Evolutionary conservation across 139 green algal species (phyloP).

Genomic region (Dunaliella primolecta): DNA sequence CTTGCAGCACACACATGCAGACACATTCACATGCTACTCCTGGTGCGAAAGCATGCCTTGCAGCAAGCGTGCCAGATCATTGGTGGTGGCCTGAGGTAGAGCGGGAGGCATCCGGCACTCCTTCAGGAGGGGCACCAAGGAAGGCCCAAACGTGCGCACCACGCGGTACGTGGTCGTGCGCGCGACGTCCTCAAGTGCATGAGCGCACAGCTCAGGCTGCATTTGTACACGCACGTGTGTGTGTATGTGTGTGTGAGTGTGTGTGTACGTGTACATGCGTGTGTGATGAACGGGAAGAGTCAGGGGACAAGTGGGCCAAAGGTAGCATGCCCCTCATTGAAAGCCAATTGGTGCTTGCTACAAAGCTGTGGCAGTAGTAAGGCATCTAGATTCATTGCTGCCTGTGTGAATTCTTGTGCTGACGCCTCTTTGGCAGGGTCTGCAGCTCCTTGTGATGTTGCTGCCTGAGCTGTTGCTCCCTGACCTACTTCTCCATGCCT

Average conservation of each 20-base stretch:
- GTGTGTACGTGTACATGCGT: background rate
- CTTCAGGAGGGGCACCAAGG: constrained; percentile 22
- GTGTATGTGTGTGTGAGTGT: constrained; percentile 19
- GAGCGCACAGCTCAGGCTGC: constrained; percentile 35
- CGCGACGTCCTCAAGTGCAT: constrained; percentile 31
- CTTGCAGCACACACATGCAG: constrained; percentile 4
- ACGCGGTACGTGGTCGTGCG: constrained; percentile 23
- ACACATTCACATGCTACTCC: constrained; percentile 9
- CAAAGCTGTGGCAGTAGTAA: no score
- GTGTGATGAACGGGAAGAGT: no score
- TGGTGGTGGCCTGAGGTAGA: background rate
- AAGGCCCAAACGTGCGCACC: constrained; percentile 26
- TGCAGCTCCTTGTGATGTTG: no score
- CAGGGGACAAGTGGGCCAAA: no score
- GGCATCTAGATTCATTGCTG: no score
- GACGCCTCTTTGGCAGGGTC: no score
- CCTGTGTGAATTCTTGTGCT: no score
- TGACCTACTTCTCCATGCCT: no score
- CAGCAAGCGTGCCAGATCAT: constrained; percentile 19
- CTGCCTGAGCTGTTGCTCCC: no score
- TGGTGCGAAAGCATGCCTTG: background rate
- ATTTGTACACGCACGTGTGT: no score
- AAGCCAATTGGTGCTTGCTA: no score
- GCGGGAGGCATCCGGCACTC: constrained; percentile 23
- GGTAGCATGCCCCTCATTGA: no score